Evolutionary conservation across 2,329 filamentous ascomycete species (phyloP).

Genomic region (Zasmidium angulare): DNA sequence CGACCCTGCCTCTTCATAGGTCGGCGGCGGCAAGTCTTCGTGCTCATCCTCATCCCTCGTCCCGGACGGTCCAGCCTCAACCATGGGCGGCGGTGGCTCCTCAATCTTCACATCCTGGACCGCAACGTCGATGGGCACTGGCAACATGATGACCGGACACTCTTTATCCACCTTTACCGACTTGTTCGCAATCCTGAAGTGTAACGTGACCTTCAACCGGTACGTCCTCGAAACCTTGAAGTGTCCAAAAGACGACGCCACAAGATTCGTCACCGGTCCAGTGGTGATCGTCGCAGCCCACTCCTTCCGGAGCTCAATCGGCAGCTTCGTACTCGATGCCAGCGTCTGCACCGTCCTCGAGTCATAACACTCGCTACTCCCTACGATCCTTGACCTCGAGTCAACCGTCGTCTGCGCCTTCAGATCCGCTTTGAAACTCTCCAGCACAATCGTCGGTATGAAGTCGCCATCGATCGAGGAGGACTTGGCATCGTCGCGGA

Average conservation of each 20-base stretch:
- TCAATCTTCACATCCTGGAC: neutral
- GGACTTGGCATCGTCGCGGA: conserved; percentile 12
- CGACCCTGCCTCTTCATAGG: neutral
- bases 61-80: too few relatives aligned
- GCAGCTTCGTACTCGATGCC: conserved; percentile 6
- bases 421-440: conserved; percentile 16
- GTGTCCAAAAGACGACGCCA: conserved; percentile 19
- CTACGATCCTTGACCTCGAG: conserved; percentile 12
- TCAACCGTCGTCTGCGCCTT: conserved; percentile 15
- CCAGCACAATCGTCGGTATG: conserved; percentile 13
- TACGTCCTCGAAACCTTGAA: conserved; percentile 17
- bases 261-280: neutral
- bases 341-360: conserved; percentile 14
- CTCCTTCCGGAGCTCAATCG: conserved; percentile 13
- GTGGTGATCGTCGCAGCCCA: conserved; percentile 13
- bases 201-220: conserved; percentile 15
- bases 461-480: conserved; percentile 7
- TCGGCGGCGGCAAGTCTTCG: neutral
- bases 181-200: conserved; percentile 17
- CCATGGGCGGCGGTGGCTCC: neutral
- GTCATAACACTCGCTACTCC: conserved; percentile 11
- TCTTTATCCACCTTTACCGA: conserved; percentile 12
- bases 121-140: conserved; percentile 7
- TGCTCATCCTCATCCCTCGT: neutral
- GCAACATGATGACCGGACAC: conserved; percentile 15